A percentile compares a stretch with the other conserved stretches of the same genome.
These are phyloP conservation scores for Xerocomus brunneocitrinus DNA, from an alignment of 768 basidiomycete genomes.

Conservation along the genomic window DNA sequence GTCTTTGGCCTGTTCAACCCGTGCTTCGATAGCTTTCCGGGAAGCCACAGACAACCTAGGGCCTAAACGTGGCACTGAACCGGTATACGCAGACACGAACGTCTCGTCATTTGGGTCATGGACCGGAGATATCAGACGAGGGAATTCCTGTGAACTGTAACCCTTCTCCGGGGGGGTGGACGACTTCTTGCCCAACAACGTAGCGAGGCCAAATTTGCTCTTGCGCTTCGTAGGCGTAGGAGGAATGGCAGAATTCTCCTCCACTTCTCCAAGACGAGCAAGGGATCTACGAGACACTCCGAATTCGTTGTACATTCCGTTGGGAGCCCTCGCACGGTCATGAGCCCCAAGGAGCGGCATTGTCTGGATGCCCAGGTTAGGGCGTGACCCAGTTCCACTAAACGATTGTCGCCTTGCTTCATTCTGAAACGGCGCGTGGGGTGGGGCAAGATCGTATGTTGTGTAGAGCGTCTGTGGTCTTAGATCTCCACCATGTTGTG, in stretches of 20 bases:
- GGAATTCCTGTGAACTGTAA: conserved; percentile 42
- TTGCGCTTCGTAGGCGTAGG: conserved; percentile 53
- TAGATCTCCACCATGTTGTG: conserved; percentile 36
- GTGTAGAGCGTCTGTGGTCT: conserved; percentile 66
- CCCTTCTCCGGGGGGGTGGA: conserved; percentile 31
- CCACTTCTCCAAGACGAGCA: conserved; percentile 31
- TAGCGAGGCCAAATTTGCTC: conserved; percentile 66
- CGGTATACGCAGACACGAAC: conserved; percentile 42
- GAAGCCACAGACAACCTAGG: conserved; percentile 61
- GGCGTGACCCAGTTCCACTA: conserved; percentile 56
- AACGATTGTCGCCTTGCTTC: conserved; percentile 75
- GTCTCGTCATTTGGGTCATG: conserved; percentile 49
- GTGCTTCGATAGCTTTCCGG: conserved; percentile 68
- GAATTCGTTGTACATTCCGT: conserved; percentile 65
- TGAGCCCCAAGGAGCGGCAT: conserved; percentile 38
- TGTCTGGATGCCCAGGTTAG: conserved; percentile 49
- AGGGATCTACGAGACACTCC: conserved; percentile 63
- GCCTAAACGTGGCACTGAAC: conserved; percentile 44
- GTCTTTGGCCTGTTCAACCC: conserved; percentile 80
- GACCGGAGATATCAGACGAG: conserved; percentile 40
- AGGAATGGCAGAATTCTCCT: conserved; percentile 23
- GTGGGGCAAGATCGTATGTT: conserved; percentile 58
- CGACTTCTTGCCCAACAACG: conserved; percentile 58
- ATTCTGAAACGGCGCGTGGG: conserved; percentile 58
- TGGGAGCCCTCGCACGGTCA: conserved; percentile 31